phyloP scores from a whole-genome alignment of 352 stramenopile species.

The Globisporangium canariense region DNA sequence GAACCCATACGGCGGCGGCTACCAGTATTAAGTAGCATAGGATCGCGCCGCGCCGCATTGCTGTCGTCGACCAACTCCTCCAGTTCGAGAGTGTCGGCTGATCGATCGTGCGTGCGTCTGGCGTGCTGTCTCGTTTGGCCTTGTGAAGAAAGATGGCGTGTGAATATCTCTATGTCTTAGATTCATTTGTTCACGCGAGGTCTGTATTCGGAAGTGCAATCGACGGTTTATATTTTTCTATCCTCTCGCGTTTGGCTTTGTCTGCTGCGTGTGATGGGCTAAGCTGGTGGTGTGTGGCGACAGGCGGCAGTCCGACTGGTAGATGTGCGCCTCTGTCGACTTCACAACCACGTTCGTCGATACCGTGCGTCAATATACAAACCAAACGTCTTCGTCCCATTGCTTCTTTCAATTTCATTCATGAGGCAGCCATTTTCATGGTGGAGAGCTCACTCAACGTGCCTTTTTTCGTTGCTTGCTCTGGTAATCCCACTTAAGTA shows the following conservation, averaged over 20 bases:
- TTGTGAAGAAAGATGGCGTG: constrained; percentile 6
- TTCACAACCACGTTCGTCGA: not conserved
- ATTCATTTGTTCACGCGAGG: constrained; percentile 14
- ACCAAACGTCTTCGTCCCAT: not conserved
- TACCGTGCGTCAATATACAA: not conserved
- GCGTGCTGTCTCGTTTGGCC: constrained; percentile 2
- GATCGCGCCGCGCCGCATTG: not conserved
- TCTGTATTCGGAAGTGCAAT: constrained; percentile 13
- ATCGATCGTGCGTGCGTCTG: constrained; percentile 1
- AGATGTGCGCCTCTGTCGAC: not conserved
- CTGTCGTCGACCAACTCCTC: not conserved
- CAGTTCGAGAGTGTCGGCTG: constrained; percentile 1
- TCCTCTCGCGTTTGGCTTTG: not conserved
- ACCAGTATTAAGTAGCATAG: constrained; percentile 29
- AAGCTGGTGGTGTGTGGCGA: not conserved
- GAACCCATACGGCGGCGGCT: constrained; percentile 57
- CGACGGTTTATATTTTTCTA: constrained; percentile 13
- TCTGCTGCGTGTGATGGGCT: not conserved
- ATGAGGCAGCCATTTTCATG: not conserved
- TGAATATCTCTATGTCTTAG: constrained; percentile 19
- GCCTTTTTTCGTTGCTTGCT: not conserved
- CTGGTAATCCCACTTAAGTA: not conserved
- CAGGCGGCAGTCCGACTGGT: not conserved
- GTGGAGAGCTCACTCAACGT: no score
- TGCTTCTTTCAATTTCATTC: not conserved